Evolutionary conservation across 2,329 filamentous ascomycete species (phyloP).

Genomic region (Polytolypa hystricis): DNA sequence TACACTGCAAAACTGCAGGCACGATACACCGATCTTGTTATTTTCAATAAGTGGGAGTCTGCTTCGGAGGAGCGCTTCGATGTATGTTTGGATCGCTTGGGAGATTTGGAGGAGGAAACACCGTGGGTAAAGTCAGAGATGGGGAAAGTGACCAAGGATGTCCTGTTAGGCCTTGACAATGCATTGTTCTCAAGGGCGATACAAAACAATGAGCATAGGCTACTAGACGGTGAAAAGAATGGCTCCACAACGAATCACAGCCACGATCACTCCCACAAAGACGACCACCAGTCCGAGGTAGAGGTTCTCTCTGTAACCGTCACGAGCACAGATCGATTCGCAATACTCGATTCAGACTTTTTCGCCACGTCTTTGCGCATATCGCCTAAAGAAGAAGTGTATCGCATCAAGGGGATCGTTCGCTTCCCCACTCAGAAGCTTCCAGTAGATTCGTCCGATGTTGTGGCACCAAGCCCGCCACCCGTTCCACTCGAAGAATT

Average conservation of each 20-base stretch:
- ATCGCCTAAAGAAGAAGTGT: conserved; percentile 86
- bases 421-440: conserved; percentile 31
- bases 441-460: conserved; percentile 38
- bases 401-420: conserved; percentile 75
- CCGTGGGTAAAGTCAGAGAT: conserved; percentile 76
- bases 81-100: conserved; percentile 63
- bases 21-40: conserved; percentile 76
- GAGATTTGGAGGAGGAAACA: conserved; percentile 68
- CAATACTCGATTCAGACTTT: conserved; percentile 47
- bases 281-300: conserved; percentile 69
- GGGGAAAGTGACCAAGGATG: conserved; percentile 64
- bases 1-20: conserved; percentile 85
- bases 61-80: conserved; percentile 66
- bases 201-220: conserved; percentile 32
- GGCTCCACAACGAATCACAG: conserved; percentile 19
- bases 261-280: conserved; percentile 25
- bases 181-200: conserved; percentile 44
- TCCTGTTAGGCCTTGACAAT: conserved; percentile 81
- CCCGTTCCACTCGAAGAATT: conserved; percentile 8
- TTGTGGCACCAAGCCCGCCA: conserved; percentile 26
- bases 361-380: conserved; percentile 55
- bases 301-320: conserved; percentile 81
- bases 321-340: conserved; percentile 31
- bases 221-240: conserved; percentile 17
- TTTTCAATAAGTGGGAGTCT: conserved; percentile 87